Evolutionary conservation across 2,329 filamentous ascomycete genomes (phyloP), one percentile per base, ranked within the genome.

Genomic region (Diaporthe ilicicola): DNA sequence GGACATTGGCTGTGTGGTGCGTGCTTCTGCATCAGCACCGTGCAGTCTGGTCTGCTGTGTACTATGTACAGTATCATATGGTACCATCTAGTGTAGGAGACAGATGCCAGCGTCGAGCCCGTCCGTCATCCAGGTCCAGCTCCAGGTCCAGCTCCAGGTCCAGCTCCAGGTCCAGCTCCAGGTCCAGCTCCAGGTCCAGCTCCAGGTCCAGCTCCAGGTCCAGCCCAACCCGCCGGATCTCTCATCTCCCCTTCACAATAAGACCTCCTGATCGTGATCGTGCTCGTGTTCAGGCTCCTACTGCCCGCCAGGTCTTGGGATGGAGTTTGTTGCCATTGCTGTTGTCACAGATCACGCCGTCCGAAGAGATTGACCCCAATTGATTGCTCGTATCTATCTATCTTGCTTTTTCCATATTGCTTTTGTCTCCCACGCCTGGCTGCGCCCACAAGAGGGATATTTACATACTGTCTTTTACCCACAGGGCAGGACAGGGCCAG

Each of bases 271-370:
- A 42, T 37, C 59, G 59, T 37, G 44, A 27, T 8, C 37, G 37
- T 12, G 37, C 37, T 34, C 32, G 32, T 34, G 32, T 9, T 34
- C 32, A 4, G 9, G 32, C 32, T 64, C 59, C 54, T 34, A 10
- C 42, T 64, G 44, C 44, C 19, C 59, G 39, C 42, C 42, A 50
- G 27, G 27, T 64, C 59, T 37, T 37, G 44, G n/a, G 46, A 44
- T 64, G 59, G 59, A 37, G 44, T 37, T 50, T 64, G 59, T 44
- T 64, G 48, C 50, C 50, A 29, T 50, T 64, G 59, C 59, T 64
- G 48, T 64, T 64, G 42, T 50, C 44, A 50, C 50, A 50, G 59
- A 50, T 64, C 44, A 44, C 29, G 59, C 59, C 34, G 59, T 64
- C 9, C 59, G 59, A 50, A 15, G n/a, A 50, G 59, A 50, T 37